Base-by-base conservation (phyloP, 1,284 basidiomycete species). In the Cutaneotrichosporon sp. region DNA sequence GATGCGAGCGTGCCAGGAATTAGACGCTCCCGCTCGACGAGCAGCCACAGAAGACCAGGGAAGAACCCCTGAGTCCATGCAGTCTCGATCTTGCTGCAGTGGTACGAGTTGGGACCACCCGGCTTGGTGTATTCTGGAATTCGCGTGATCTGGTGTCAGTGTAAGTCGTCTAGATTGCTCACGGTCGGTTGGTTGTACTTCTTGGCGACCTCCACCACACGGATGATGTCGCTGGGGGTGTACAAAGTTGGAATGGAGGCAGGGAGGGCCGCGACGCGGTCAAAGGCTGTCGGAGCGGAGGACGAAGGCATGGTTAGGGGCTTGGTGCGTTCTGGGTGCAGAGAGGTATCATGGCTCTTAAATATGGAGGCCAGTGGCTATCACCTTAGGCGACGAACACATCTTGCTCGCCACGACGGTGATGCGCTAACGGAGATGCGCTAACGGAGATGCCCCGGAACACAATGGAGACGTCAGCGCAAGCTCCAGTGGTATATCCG, bases 61-160 rank as follows among this genome's bases (percentile, higher is more conserved):
- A 68, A 69, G 63, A 68, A 70, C 4, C 67, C 69, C 37, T 69
- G 62, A 5, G 69, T 71, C 67, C 66, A 69, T 1, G 63, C 51
- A 11, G 52, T 60, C 14, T 48, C 54, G 35, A 60, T 51, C 35
- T 61, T 60, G n/a, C 57, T 62, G 54, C 62, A 61, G 46, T 65
- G 63, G 49, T 68, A 68, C 4, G 17, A 39, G 51, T 68, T 62
- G 10, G 59, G 60, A 4, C 64, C 65, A 6, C 62, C 62, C 3
- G 65, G 65, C 11, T 33, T 44, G 17, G 68, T 68, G 54, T 67
- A 68, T 47, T 70, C 65, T 12, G 68, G 68, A 1, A 63, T 49
- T 17, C 63, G 46, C 1, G 46, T 59, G 42, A 65, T 61, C 65
- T 66, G 16, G 3, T n/a, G 31, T 42, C 42, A 51, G 27, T 19